phyloP scores from a whole-genome alignment of 306 rosid species.

The Gastrolobium villosum region DNA sequence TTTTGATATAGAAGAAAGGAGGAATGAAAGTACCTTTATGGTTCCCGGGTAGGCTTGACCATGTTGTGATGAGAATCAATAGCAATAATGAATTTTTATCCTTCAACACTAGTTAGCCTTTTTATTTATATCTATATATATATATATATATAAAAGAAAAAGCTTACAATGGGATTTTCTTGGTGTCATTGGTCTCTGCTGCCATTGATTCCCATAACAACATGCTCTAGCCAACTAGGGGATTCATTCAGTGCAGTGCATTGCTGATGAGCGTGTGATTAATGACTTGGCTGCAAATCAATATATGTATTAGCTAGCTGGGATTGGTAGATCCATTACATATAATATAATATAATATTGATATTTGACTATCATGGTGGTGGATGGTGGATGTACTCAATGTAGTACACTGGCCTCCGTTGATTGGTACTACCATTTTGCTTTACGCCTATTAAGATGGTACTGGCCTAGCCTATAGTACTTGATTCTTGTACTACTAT shows the following conservation, averaged over 20 bases:
- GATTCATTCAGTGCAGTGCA: neutral
- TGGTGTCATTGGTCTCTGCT: neutral
- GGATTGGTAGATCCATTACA: neutral
- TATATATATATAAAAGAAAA: neutral
- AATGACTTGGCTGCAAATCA: neutral
- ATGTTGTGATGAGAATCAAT: conserved; percentile 60
- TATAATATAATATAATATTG: neutral
- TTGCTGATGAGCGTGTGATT: neutral
- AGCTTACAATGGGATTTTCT: neutral
- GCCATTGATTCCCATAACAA: conserved; percentile 51
- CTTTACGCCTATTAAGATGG: neutral
- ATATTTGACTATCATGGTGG: neutral
- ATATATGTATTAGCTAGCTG: neutral
- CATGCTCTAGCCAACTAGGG: conserved; percentile 39
- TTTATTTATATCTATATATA: too few relatives aligned
- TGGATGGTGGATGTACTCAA: neutral
- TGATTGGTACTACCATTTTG: conserved; percentile 30
- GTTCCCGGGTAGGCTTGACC: conserved; percentile 37
- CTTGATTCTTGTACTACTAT: conserved; percentile 14
- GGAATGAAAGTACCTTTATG: neutral
- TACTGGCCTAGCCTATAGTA: conserved; percentile 14
- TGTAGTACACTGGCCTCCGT: conserved; percentile 24
- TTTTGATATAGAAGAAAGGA: neutral
- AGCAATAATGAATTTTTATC: neutral
- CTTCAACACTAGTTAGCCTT: neutral